Evolutionary conservation across 169 alveolate species (phyloP), one percentile per base, ranked within the genome.

Genomic region (Cryptosporidium sp.): DNA sequence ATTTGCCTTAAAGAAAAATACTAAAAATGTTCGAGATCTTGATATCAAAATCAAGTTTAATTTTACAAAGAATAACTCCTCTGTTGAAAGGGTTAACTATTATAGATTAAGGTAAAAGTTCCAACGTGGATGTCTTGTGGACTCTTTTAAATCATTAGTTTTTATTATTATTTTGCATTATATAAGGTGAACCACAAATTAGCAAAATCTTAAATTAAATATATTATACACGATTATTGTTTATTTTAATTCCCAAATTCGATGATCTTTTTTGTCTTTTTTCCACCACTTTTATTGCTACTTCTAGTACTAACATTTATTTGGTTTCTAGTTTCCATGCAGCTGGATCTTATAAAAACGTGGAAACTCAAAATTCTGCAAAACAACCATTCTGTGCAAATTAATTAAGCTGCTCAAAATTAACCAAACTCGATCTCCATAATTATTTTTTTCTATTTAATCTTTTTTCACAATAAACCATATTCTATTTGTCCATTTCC

Each of bases 1-100:
- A 80, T 93, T 96, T 59, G 97, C 98, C 21, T 95, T 96, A 29
- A 89, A 93, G 69, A 96, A 94, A 87, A 95, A 93, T 75, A 74
- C 85, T 62, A 86, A 92, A 39, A 96, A 96, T 80, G 94, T 94
- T 1, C 92, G 98, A 39, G 97, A 96, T 74, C 75, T 96, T 45
- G 98, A 96, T 80, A 93, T 96, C 91, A 96, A 96, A 70, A 69
- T 96, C 26, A 86, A 92, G 55, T 96, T 94, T 74, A 51, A 65
- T 35, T 93, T 93, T 41, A 43, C 69, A 7, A 80, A 59, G 14
- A 41, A 80, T 41, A 21, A 62, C 9, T 39, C 37, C n/a, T 23
- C 41, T 23, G 41, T 65, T 41, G 89, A 80, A 33, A 80, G 50
- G 41, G 23, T 48, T 65, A 58, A 80, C 51, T 80, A 43, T 45